Evolutionary conservation across 352 stramenopile genomes (phyloP).

Genomic region (Phytophthora litchii): DNA sequence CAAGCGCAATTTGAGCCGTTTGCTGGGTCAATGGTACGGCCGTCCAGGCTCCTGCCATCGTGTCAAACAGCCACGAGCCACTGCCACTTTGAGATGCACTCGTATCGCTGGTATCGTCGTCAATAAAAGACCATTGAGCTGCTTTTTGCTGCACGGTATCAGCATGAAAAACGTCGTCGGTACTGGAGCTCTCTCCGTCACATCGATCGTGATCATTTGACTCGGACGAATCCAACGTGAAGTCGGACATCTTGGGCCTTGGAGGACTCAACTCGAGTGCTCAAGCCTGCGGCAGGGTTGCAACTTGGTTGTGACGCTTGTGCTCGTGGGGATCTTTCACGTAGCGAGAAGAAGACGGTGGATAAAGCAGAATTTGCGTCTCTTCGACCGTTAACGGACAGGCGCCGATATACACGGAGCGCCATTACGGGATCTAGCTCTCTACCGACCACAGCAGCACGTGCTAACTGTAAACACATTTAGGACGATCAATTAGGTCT

Average conservation of each 20-base stretch:
- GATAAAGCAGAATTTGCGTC: constrained; percentile 13
- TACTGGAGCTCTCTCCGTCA: constrained; percentile 13
- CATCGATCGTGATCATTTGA: constrained; percentile 13
- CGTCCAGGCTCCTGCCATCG: constrained; percentile 29
- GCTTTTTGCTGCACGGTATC: constrained; percentile 1
- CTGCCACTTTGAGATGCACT: neutral
- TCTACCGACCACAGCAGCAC: constrained; percentile 16
- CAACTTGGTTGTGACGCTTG: constrained; percentile 13
- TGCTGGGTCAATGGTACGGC: constrained; percentile 22
- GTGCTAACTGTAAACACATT: neutral
- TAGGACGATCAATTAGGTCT: constrained; percentile 4
- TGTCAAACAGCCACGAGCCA: constrained; percentile 15
- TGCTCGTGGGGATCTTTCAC: constrained; percentile 8
- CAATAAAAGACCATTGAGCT: constrained; percentile 4
- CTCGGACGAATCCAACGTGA: neutral
- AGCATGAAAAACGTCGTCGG: neutral
- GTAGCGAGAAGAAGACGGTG: neutral
- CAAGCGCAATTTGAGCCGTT: constrained; percentile 36
- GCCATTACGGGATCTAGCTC: constrained; percentile 14
- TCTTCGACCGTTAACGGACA: constrained; percentile 21
- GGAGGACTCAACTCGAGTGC: neutral
- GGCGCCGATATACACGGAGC: constrained; percentile 16
- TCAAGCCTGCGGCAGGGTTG: neutral
- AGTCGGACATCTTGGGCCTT: constrained; percentile 8
- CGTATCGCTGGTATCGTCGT: neutral